phyloP scores from a whole-genome alignment of 2,329 filamentous ascomycete genomes.

The Exophiala sideris region DNA sequence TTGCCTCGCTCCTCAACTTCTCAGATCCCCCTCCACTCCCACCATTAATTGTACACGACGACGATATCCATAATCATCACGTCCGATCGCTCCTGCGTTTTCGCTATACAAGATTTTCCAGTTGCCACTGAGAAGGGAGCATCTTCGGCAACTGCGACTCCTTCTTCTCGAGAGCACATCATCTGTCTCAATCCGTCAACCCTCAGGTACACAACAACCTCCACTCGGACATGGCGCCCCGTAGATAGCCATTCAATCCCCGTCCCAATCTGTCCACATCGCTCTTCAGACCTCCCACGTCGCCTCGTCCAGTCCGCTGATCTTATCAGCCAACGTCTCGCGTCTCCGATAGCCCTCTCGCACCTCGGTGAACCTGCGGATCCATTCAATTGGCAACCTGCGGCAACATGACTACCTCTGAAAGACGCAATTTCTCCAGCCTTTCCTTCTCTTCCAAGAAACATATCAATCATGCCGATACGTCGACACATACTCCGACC shows the following conservation, averaged over 20 bases:
- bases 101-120: not conserved
- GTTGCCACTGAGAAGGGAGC: not conserved
- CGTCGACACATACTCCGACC: constrained; percentile 52
- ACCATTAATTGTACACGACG: too few relatives aligned
- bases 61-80: too few relatives aligned
- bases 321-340: constrained; percentile 2
- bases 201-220: not conserved
- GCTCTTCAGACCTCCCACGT: constrained; percentile 1
- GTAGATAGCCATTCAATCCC: constrained; percentile 15
- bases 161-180: not conserved
- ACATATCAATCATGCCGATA: constrained; percentile 36
- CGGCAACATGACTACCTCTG: constrained; percentile 38
- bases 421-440: constrained; percentile 47
- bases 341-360: not conserved
- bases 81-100: not conserved
- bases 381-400: constrained; percentile 29
- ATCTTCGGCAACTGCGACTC: not conserved
- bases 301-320: not conserved
- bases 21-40: too few relatives aligned
- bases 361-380: constrained; percentile 21
- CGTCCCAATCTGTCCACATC: constrained; percentile 8
- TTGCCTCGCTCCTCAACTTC: too few relatives aligned
- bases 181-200: constrained; percentile 4
- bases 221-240: constrained; percentile 24
- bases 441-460: constrained; percentile 46